Evolutionary conservation across 148 eudicot species (phyloP).

Genomic region (Rhododendron molle): DNA sequence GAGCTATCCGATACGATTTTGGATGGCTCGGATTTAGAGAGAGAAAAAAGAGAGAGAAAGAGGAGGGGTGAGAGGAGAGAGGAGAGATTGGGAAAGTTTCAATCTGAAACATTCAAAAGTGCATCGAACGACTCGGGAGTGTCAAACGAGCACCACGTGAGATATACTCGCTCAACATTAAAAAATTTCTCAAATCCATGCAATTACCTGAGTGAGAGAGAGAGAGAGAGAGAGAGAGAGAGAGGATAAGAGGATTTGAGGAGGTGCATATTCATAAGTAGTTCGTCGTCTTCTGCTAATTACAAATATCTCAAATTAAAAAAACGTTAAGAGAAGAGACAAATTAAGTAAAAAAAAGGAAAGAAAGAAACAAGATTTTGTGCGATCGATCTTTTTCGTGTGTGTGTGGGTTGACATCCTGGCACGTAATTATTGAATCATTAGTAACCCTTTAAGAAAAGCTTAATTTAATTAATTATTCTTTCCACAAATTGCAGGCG

Average conservation of each 20-base stretch:
- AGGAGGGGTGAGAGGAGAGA: no score
- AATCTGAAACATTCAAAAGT: no score
- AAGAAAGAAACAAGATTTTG: neutral
- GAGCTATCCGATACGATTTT: no score
- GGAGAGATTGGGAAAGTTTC: no score
- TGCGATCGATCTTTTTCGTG: neutral
- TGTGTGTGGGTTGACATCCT: neutral
- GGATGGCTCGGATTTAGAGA: no score
- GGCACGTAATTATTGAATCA: neutral
- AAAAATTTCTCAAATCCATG: neutral
- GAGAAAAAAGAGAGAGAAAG: no score
- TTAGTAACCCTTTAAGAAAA: neutral
- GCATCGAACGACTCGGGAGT: no score
- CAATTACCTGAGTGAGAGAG: neutral
- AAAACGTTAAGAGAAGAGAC: neutral
- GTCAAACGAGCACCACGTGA: no score
- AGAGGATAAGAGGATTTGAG: neutral
- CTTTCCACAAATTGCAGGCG: neutral
- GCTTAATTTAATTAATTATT: neutral
- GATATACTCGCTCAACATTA: no score
- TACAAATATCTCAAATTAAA: neutral
- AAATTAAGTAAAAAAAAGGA: neutral
- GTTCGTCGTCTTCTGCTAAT: neutral
- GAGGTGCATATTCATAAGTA: neutral
- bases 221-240: neutral